Evolutionary conservation across 164 flowering plant genomes (phyloP).

Genomic region (Nelumbo lutea): DNA sequence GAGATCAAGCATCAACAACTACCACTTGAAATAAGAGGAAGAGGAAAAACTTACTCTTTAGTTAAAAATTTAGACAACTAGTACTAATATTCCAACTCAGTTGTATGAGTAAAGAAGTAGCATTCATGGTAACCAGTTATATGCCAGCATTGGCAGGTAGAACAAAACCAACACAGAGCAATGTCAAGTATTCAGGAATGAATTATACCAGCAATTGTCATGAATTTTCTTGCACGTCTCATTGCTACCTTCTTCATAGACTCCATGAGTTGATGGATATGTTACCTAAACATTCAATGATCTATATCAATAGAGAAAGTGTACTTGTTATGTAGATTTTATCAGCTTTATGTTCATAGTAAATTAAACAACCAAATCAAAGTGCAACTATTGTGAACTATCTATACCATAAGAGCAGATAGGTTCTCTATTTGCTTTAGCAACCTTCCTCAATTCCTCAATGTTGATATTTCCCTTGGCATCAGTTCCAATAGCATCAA

Average conservation of each 20-base stretch:
- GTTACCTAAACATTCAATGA: slow-evolving; percentile 58
- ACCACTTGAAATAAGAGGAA: too few relatives aligned
- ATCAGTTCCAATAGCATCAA: slow-evolving; percentile 93
- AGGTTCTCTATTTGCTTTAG: slow-evolving; percentile 81
- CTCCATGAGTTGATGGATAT: slow-evolving; percentile 99
- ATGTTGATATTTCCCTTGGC: slow-evolving; percentile 97
- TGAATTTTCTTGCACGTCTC: slow-evolving; percentile 97
- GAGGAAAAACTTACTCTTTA: too few relatives aligned
- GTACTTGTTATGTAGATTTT: background rate
- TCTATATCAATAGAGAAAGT: slow-evolving; percentile 5
- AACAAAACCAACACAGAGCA: too few relatives aligned
- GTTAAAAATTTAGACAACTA: too few relatives aligned
- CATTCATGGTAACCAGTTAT: too few relatives aligned
- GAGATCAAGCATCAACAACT: too few relatives aligned
- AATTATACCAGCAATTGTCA: too few relatives aligned
- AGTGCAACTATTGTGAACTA: slow-evolving; percentile 1
- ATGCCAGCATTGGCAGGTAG: too few relatives aligned
- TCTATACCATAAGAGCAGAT: slow-evolving; percentile 86
- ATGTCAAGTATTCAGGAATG: too few relatives aligned
- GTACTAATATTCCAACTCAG: too few relatives aligned
- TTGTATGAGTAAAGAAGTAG: too few relatives aligned
- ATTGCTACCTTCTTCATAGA: slow-evolving; percentile 97
- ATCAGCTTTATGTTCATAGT: background rate
- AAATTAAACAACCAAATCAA: background rate
- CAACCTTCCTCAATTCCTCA: slow-evolving; percentile 85